Percentiles rank a stretch among this genome's conserved stretches.
phyloP scores from a whole-genome alignment of 1,139 yeast species.

The Casaregolazyma lundiana region DNA sequence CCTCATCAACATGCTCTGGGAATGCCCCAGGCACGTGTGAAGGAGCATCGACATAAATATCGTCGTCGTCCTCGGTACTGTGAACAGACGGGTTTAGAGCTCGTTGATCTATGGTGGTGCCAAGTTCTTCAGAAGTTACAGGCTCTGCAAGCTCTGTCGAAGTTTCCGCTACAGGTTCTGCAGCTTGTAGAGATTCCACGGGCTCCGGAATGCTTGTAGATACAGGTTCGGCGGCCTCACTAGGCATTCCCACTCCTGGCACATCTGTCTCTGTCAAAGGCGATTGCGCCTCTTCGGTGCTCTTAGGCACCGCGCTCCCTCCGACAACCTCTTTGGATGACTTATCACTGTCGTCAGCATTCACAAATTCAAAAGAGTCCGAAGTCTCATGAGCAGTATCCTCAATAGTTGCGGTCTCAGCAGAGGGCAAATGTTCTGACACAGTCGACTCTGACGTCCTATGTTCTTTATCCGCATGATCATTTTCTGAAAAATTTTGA shows the following conservation, averaged over 20 bases:
- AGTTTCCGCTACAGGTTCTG: too few species aligned
- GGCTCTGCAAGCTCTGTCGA: not conserved
- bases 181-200: too few species aligned
- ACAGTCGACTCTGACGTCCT: not conserved
- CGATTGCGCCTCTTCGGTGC: not conserved
- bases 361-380: slow-evolving; percentile 34
- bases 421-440: not conserved
- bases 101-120: not conserved
- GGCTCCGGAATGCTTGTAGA: too few species aligned
- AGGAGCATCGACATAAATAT: slow-evolving; percentile 6
- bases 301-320: not conserved
- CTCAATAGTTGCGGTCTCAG: slow-evolving; percentile 10
- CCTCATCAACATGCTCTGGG: slow-evolving; percentile 29
- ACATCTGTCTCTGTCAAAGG: slow-evolving; percentile 12
- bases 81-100: not conserved
- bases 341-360: slow-evolving; percentile 26
- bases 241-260: too few species aligned
- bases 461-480: not conserved
- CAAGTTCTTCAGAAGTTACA: not conserved
- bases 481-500: not conserved
- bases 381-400: slow-evolving; percentile 40
- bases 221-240: too few species aligned
- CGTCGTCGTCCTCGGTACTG: slow-evolving; percentile 14
- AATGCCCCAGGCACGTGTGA: slow-evolving; percentile 14
- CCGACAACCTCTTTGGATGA: slow-evolving; percentile 21